These are phyloP conservation scores for Suhomyces sp. DNA, from an alignment of 805 yeast genomes.

Conservation along the genomic window DNA sequence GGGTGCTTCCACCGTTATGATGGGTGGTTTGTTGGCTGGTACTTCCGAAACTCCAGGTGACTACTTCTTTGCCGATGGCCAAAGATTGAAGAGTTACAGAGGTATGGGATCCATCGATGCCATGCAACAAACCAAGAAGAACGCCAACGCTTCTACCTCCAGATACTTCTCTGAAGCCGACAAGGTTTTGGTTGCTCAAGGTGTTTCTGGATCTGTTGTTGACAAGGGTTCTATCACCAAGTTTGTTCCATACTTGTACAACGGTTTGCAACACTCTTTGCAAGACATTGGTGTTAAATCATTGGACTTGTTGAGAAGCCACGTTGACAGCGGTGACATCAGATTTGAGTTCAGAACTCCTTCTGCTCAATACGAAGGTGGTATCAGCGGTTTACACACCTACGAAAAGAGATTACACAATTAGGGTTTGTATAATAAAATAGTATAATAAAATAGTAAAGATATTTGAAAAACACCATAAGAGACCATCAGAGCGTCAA, in stretches of 20 bases:
- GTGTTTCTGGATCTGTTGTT: constrained; percentile 94
- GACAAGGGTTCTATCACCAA: constrained; percentile 95
- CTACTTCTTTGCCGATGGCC: constrained; percentile 96
- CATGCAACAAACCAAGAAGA: constrained; percentile 84
- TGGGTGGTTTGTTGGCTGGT: constrained; percentile 99
- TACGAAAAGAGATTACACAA: constrained; percentile 97
- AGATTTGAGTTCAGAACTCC: constrained; percentile 98
- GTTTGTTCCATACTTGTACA: constrained; percentile 89
- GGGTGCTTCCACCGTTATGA: constrained; percentile 97
- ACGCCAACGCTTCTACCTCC: constrained; percentile 96
- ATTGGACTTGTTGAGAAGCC: constrained; percentile 56
- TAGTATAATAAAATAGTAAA: background rate
- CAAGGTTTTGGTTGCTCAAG: constrained; percentile 96
- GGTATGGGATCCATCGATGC: constrained; percentile 99
- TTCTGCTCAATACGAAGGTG: constrained; percentile 98
- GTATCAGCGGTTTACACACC: constrained; percentile 93
- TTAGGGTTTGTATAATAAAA: constrained; percentile 27
- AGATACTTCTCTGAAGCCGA: constrained; percentile 97
- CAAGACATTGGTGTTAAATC: constrained; percentile 93
- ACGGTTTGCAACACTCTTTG: constrained; percentile 97
- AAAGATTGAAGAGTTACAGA: constrained; percentile 94
- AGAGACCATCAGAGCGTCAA: no score
- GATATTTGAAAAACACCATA: background rate
- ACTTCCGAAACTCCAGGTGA: constrained; percentile 98
- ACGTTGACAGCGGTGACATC: constrained; percentile 64